Conservation (phyloP, 805 yeast species). For the Kazachstania martiniae region DNA sequence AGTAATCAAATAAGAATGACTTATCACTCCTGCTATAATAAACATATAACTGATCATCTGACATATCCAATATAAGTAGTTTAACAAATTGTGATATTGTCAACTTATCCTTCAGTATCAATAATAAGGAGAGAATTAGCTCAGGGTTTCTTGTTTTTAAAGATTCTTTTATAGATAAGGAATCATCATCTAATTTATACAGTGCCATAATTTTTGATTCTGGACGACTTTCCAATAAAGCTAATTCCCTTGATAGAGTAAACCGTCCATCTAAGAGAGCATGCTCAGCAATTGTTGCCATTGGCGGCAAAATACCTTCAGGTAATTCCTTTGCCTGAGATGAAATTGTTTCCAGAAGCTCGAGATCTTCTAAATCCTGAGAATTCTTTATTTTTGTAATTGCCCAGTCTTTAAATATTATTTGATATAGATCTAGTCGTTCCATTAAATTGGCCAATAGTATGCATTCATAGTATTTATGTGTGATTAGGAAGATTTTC, state of each 20-base stretch:
- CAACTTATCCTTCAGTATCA: conserved; percentile 41
- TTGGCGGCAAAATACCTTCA: conserved; percentile 30
- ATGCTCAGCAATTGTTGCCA: conserved; percentile 16
- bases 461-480: conserved; percentile 51
- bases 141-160: conserved; percentile 52
- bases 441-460: conserved; percentile 44
- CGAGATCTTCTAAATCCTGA: conserved; percentile 44
- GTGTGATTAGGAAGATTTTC: conserved; percentile 45
- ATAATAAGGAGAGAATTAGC: conserved; percentile 36
- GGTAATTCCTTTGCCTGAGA: conserved; percentile 6
- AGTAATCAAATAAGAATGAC: conserved; percentile 40
- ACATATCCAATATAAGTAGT: conserved; percentile 38
- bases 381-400: conserved; percentile 52
- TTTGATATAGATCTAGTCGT: conserved; percentile 32
- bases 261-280: conserved; percentile 57
- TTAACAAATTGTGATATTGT: conserved; percentile 61
- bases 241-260: conserved; percentile 53
- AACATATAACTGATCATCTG: conserved; percentile 22
- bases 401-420: conserved; percentile 72
- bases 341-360: conserved; percentile 40
- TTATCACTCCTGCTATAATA: conserved; percentile 28
- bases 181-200: conserved; percentile 61
- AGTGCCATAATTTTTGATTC: conserved; percentile 52
- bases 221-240: conserved; percentile 51
- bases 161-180: conserved; percentile 56